Evolutionary conservation across 345 rosid genomes (phyloP), one percentile per base, ranked within the genome.

Genomic region (Sapria himalayana): DNA sequence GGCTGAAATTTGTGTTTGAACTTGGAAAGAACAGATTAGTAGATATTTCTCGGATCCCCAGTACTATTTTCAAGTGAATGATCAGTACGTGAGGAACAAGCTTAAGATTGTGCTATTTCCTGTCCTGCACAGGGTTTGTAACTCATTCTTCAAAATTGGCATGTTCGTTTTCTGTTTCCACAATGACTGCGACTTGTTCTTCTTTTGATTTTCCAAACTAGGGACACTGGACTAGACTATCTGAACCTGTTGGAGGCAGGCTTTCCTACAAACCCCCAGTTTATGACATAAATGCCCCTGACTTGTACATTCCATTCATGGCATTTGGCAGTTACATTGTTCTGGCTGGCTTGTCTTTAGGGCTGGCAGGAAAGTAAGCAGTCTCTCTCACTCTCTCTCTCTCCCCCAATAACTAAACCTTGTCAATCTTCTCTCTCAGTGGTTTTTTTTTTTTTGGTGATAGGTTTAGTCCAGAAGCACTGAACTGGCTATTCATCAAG

Each of bases 51-150:
- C 95, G 22, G 98, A 89, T 63, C 96, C 94, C 12, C 94, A 85
- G 45, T 81, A 85, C 66, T 81, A 85, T 51, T 85, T 81, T 59
- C 96, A 85, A 85, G 96, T 85, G 56, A 85, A 78, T 65, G 94
- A 78, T 37, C 89, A 78, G 25, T 86, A 89, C 34, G 95, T 82
- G 63, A 89, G 77, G 72, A 89, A 89, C 86, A 89, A 89, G 49
- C 61, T 89, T 70, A 89, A 79, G 71, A 76, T 89, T 52, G 78
- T 82, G 55, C 63, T 89, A 25, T 60, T 89, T 48, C 95, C 98
- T 9, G 82, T 89, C 53, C 65, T 82, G 46, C 95, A 89, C 65
- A 70, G 98, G 73, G 98, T 79, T 46, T 66, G 74, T 15, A 22
- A 14, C 9, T 45, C 25, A 7, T 55, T 35, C 19, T 31, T 16